Evolutionary conservation across 257 asterid species (phyloP), one percentile per base, ranked within the genome.

Genomic region (Gentiana straminea): DNA sequence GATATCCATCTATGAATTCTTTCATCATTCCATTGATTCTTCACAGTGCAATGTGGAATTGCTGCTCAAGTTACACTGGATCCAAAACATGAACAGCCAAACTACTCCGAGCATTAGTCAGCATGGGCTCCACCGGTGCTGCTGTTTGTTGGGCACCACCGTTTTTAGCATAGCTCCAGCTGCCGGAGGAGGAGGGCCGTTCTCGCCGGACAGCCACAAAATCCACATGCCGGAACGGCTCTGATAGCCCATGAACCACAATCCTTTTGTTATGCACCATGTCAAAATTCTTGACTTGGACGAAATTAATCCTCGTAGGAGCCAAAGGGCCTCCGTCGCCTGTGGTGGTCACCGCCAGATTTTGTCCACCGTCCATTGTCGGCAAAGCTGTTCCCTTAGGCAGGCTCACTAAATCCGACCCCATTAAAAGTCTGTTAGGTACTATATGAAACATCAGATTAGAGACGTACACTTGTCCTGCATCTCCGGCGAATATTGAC

Each of bases 281-380:
- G 64, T 82, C 85, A 34, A 77, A 60, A 34, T 53, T 66, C 70
- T 62, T 72, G 64, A 86, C 64, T 55, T 66, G 86, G 68, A 76
- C 79, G 51, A 73, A 82, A 52, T 86, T 86, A 54, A 86, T 76
- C 81, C 87, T 79, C 86, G 77, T 64, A 13, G 94, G 90, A 34
- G 61, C 61, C 54, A 89, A 62, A 13, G 72, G 76, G 41, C 91
- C 81, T 7, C 78, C 86, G 38, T 79, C 86, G 4, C 86, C 88
- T 8, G 77, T 70, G 41, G 73, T 74, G 55, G 94, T 89, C 32
- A 89, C 86, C 77, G 68, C 81, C 82, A 89, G 41, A 4, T 54
- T 61, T 76, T 75, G 74, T 35, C 83, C 84, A 1, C 53, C 67
- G 1, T 64, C 77, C 90, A 86, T 72, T 47, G 95, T 84, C 48